Percentiles rank a stretch among this genome's conserved stretches.
Evolutionary conservation across 2,329 filamentous ascomycete species (phyloP).

Genomic region (Chaetomium olivaceum): DNA sequence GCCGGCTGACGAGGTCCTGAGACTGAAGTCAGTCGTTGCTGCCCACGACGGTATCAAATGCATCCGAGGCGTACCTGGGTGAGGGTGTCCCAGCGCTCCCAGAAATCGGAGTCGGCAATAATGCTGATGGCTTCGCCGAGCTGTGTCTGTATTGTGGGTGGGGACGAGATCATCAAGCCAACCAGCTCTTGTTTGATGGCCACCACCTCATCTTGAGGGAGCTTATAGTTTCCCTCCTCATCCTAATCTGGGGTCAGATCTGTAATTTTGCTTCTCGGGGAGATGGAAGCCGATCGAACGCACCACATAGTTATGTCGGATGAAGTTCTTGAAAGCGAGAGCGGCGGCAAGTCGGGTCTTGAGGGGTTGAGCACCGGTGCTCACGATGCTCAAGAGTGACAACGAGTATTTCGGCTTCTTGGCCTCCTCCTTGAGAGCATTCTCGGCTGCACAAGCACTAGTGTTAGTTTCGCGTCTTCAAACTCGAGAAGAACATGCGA

Average conservation of each 20-base stretch:
- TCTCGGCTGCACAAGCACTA: constrained; percentile 64
- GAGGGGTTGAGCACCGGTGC: constrained; percentile 66
- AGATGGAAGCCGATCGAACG: constrained; percentile 36
- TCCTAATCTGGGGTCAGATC: constrained; percentile 52
- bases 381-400: constrained; percentile 85
- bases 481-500: background rate
- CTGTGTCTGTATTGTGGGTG: constrained; percentile 84
- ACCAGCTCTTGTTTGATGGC: constrained; percentile 96
- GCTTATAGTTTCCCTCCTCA: constrained; percentile 90
- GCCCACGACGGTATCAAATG: background rate
- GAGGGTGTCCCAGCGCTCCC: constrained; percentile 92
- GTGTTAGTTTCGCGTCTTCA: constrained; percentile 16
- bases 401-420: constrained; percentile 85
- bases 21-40: background rate
- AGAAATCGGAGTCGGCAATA: constrained; percentile 98
- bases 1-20: constrained; percentile 81
- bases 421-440: constrained; percentile 75
- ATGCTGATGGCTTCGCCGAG: constrained; percentile 95
- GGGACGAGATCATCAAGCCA: constrained; percentile 92
- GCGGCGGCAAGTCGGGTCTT: constrained; percentile 86
- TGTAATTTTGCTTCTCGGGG: background rate
- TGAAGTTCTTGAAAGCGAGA: constrained; percentile 98
- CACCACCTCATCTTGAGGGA: constrained; percentile 76
- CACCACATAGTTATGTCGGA: constrained; percentile 87
- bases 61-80: constrained; percentile 63